Percentiles rank a stretch among this genome's conserved stretches.
Conservation (phyloP, 306 rosid genomes). For the Trifolium subterraneum region DNA sequence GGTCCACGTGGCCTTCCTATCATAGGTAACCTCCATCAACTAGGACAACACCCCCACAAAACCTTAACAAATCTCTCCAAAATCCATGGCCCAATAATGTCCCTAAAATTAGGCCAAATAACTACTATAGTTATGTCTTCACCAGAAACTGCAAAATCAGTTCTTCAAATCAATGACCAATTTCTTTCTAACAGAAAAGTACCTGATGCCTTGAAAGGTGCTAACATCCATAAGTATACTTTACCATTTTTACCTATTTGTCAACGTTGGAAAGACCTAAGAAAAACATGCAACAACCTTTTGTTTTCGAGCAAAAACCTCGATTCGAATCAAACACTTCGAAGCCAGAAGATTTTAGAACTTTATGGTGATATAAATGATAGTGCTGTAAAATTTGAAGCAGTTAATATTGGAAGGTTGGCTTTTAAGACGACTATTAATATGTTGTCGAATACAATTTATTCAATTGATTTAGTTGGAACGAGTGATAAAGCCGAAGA, state of each 20-base stretch:
- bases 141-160: conserved; percentile 40
- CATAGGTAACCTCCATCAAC: conserved; percentile 60
- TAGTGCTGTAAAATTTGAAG: conserved; percentile 34
- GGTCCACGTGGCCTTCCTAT: conserved; percentile 55
- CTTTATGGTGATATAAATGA: conserved; percentile 30
- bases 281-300: conserved; percentile 45
- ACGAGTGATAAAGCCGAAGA: conserved; percentile 29
- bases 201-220: conserved; percentile 38
- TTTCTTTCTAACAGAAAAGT: conserved; percentile 45
- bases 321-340: conserved; percentile 24
- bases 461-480: conserved; percentile 50
- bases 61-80: conserved; percentile 50
- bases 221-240: conserved; percentile 37
- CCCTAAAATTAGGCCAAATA: conserved; percentile 53
- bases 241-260: conserved; percentile 48
- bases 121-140: conserved; percentile 60
- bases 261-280: conserved; percentile 48
- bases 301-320: conserved; percentile 52
- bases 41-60: conserved; percentile 62
- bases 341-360: conserved; percentile 36
- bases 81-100: conserved; percentile 59
- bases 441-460: conserved; percentile 52
- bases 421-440: conserved; percentile 52
- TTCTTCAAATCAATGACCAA: conserved; percentile 59
- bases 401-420: conserved; percentile 49